These are phyloP conservation scores for Fibroporia radiculosa DNA, from an alignment of 768 basidiomycete genomes.

Conservation along the genomic window DNA sequence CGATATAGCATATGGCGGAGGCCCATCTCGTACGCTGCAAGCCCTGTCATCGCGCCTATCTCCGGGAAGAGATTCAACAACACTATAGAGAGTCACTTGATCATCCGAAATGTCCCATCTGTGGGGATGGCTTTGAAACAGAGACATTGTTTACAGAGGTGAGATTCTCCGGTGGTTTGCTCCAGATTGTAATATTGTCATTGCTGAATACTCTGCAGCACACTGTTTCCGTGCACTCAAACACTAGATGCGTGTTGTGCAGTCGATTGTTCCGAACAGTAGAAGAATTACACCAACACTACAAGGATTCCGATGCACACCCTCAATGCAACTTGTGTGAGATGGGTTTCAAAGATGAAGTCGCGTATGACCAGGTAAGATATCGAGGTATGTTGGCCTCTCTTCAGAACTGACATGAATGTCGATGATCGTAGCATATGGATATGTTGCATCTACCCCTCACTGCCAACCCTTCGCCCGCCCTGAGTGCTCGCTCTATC, in stretches of 20 bases:
- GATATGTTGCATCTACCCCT: no score
- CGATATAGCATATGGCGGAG: neutral
- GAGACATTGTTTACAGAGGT: constrained; percentile 3
- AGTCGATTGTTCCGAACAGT: constrained; percentile 4
- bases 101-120: constrained; percentile 11
- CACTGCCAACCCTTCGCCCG: neutral
- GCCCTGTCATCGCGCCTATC: neutral
- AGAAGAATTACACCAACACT: constrained; percentile 9
- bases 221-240: constrained; percentile 3
- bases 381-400: no score
- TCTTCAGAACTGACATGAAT: no score
- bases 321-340: constrained; percentile 16
- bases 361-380: constrained; percentile 12
- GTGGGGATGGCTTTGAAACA: constrained; percentile 9
- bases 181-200: neutral
- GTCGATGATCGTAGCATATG: no score
- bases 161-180: neutral
- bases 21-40: constrained; percentile 1
- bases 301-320: constrained; percentile 10
- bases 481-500: no score
- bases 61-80: constrained; percentile 3
- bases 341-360: constrained; percentile 14
- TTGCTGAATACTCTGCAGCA: constrained; percentile 2
- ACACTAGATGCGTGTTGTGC: constrained; percentile 8
- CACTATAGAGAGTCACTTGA: constrained; percentile 9